Evolutionary conservation across 768 basidiomycete species (phyloP).

Genomic region (Crepidotus variabilis): DNA sequence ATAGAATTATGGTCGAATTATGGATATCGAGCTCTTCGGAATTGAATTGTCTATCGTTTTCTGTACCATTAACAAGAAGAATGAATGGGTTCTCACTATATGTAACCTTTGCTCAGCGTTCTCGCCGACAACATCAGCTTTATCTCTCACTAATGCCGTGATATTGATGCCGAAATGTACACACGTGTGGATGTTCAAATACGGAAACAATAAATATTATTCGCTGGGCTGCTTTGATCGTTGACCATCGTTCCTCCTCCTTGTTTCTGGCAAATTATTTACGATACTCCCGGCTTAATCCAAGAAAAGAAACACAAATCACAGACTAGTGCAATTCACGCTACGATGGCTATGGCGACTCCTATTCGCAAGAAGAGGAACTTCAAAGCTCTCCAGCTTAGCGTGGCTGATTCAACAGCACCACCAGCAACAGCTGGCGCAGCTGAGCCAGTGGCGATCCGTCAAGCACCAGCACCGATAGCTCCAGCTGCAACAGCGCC

Average conservation of each 20-base stretch:
- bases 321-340: not conserved
- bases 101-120: no score
- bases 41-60: no score
- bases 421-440: conserved; percentile 22
- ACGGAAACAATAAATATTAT: not conserved
- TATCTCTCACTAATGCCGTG: no score
- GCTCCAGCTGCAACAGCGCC: conserved; percentile 35
- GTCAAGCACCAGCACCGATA: conserved; percentile 34
- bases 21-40: no score
- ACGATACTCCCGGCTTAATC: not conserved
- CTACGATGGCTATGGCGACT: conserved; percentile 36
- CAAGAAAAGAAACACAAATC: not conserved
- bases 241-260: conserved; percentile 3
- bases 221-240: not conserved
- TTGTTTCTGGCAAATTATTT: conserved; percentile 1
- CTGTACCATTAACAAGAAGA: no score
- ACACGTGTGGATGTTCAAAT: conserved; percentile 3
- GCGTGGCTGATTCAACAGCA: conserved; percentile 40
- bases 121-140: no score
- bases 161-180: not conserved
- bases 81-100: no score
- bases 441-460: conserved; percentile 40
- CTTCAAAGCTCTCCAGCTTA: conserved; percentile 82
- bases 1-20: no score
- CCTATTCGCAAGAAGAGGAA: conserved; percentile 89